phyloP scores from a whole-genome alignment of 805 yeast genomes.

The Spathaspora sp. region DNA sequence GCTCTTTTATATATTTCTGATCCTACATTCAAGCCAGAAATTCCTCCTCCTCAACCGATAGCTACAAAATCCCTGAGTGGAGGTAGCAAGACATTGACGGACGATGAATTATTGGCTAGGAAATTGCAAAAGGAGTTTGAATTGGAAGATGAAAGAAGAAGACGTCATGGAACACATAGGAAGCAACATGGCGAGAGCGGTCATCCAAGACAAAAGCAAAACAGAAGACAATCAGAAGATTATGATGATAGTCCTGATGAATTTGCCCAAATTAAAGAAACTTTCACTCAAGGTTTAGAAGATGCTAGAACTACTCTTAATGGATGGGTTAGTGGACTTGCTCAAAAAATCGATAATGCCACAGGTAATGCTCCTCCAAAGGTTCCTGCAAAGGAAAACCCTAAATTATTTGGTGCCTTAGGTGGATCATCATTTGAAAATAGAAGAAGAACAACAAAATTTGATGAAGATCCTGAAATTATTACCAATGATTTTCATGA shows the following conservation, averaged over 20 bases:
- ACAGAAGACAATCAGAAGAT: constrained; percentile 10
- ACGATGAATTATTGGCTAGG: constrained; percentile 83
- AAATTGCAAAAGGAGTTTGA: constrained; percentile 67
- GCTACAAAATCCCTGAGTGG: neutral
- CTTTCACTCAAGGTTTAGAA: constrained; percentile 69
- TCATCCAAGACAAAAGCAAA: constrained; percentile 9
- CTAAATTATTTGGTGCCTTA: constrained; percentile 43
- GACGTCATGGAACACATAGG: constrained; percentile 18
- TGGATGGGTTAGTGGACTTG: constrained; percentile 71
- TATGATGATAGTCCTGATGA: constrained; percentile 44
- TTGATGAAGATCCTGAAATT: constrained; percentile 56
- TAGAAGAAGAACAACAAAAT: constrained; percentile 18
- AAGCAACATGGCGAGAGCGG: neutral
- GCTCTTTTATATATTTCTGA: constrained; percentile 80
- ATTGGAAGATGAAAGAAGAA: constrained; percentile 34
- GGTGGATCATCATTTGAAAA: constrained; percentile 38
- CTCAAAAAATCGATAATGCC: constrained; percentile 43
- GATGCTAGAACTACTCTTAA: constrained; percentile 76
- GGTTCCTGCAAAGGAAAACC: constrained; percentile 12
- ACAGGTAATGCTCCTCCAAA: constrained; percentile 14
- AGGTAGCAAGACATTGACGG: constrained; percentile 16
- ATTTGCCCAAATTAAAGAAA: constrained; percentile 63
- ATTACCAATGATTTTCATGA: constrained; percentile 49
- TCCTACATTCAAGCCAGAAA: constrained; percentile 56
- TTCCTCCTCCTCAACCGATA: constrained; percentile 28